Evolutionary conservation across 805 yeast genomes (phyloP), one percentile per base, ranked within the genome.

Genomic region (Sugiyamaella smithiae): DNA sequence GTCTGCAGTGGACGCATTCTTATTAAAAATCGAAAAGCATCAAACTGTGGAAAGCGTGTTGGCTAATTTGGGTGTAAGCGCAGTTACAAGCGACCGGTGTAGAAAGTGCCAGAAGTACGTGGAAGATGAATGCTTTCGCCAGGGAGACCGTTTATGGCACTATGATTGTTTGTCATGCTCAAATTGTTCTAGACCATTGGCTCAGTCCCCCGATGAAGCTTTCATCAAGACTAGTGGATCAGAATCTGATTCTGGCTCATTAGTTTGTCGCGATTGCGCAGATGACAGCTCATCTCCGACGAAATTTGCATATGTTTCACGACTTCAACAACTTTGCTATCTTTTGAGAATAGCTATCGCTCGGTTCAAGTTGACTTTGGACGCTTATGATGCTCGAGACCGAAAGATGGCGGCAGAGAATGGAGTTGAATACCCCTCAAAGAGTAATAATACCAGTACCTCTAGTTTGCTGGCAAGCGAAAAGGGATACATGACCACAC

Each of bases 331-430:
- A 66, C 75, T 89, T 60, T 73, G 83, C 16, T 88, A 81, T 62
- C 68, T 93, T 40, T 70, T 90, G 56, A 84, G 86, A 59, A 88
- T 93, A 53, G 98, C 98, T 0, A 71, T 90, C 41, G 78, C 85
- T 2, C 74, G 96, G 49, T 85, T 60, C 5, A 57, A 57, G 43
- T 52, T 67, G 85, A 33, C 80, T 69, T 60, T 67, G 17, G 51
- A 55, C 16, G 58, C 61, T 14, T 58, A 53, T 28, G 60, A 57
- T 29, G 54, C 56, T 0, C 52, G 59, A 9, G 62, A 58, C 24
- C 43, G 46, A 23, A 45, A 46, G 36, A 31, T 9, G 14, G 29
- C 28, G 20, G 12, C 35, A 2, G 32, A 28, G 24, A 17, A 9
- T n/a, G 33, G 29, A 8, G 33, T 16, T 19, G 43, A 40, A 24